Conservation (phyloP, 75 land plant genomes). For the Picea sitchensis region DNA sequence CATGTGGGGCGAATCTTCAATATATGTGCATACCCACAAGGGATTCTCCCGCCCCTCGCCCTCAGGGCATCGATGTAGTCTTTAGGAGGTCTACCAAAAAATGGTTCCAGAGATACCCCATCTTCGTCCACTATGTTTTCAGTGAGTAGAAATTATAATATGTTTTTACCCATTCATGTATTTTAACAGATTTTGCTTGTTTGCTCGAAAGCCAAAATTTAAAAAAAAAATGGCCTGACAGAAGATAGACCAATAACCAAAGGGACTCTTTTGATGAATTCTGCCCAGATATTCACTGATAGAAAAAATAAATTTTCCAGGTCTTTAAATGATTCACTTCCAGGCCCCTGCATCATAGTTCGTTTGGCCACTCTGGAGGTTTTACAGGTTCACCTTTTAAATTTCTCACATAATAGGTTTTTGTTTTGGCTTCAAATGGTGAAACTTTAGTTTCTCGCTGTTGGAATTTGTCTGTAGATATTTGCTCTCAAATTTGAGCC, state of each 20-base stretch:
- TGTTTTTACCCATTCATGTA: too few relatives aligned
- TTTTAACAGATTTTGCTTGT: too few relatives aligned
- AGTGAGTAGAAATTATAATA: conserved; percentile 28
- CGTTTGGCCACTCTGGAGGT: background rate
- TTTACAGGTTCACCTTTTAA: background rate
- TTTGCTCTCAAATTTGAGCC: background rate
- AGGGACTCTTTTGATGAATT: background rate
- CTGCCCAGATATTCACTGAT: background rate
- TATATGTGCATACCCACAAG: conserved; percentile 67
- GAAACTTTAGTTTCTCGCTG: background rate
- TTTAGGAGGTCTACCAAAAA: conserved; percentile 65
- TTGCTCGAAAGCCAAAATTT: too few relatives aligned
- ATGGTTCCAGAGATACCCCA: conserved; percentile 47
- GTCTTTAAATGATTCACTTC: background rate
- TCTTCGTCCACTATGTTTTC: conserved; percentile 79
- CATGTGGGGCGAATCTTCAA: conserved; percentile 11
- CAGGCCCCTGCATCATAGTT: background rate
- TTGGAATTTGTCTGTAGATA: background rate
- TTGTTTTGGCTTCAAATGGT: background rate
- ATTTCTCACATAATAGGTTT: background rate
- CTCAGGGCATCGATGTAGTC: conserved; percentile 57
- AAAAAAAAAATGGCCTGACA: too few relatives aligned
- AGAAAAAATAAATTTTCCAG: background rate
- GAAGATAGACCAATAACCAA: too few relatives aligned
- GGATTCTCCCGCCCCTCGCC: conserved; percentile 74